phyloP scores from a whole-genome alignment of 2,329 filamentous ascomycete genomes.

The Pyrenophora tritici-repentis region DNA sequence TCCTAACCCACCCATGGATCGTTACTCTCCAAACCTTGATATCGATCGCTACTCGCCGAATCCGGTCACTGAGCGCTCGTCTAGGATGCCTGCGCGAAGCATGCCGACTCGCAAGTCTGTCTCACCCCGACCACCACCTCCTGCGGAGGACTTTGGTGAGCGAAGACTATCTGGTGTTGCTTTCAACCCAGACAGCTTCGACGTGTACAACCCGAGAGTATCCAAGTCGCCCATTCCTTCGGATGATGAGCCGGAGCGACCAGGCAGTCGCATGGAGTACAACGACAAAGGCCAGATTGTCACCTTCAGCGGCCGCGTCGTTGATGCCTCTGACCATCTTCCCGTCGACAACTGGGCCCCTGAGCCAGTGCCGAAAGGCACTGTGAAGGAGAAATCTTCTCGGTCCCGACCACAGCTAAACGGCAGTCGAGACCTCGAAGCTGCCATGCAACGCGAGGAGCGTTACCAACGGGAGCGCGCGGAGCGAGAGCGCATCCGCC shows the following conservation, averaged over 20 bases:
- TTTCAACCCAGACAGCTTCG: constrained; percentile 77
- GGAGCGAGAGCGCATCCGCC: constrained; percentile 41
- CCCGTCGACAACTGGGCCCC: constrained; percentile 79
- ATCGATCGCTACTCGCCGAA: constrained; percentile 27
- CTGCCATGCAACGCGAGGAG: constrained; percentile 39
- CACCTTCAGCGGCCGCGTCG: constrained; percentile 73
- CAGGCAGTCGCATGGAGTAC: constrained; percentile 48
- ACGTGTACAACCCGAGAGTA: constrained; percentile 67
- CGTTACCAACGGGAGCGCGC: constrained; percentile 41
- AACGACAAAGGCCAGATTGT: constrained; percentile 71
- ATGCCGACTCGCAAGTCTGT: constrained; percentile 71
- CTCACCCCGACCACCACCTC: constrained; percentile 66
- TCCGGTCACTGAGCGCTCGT: constrained; percentile 41
- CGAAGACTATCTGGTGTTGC: constrained; percentile 66
- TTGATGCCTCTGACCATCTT: constrained; percentile 81
- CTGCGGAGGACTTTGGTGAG: constrained; percentile 48
- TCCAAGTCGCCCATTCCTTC: constrained; percentile 33
- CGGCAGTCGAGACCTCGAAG: constrained; percentile 55
- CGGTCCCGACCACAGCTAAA: constrained; percentile 56
- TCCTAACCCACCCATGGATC: constrained; percentile 15
- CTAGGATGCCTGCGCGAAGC: constrained; percentile 50
- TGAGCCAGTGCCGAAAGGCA: constrained; percentile 69
- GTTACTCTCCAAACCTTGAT: constrained; percentile 21
- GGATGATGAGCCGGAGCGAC: constrained; percentile 34
- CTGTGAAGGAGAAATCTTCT: constrained; percentile 46